Evolutionary conservation across 2,329 filamentous ascomycete species (phyloP), one percentile per base, ranked within the genome.

Genomic region (Zymoseptoria tritici): DNA sequence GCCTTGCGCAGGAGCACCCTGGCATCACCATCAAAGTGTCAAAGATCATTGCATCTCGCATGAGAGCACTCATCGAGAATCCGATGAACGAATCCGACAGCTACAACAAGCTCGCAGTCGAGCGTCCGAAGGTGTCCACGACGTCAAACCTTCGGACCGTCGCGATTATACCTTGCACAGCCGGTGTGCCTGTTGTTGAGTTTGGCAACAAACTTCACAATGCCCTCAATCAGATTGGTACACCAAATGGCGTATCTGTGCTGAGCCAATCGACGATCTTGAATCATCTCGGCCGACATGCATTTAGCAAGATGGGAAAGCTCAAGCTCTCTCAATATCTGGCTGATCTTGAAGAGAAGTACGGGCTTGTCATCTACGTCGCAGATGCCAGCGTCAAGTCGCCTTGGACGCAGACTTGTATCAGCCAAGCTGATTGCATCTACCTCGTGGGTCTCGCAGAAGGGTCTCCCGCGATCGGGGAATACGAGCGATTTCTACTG

Each of bases 11-110:
- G 71, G 94, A 99, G 71, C 94, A 99, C 70, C 94, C 94, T 4
- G 95, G 91, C 51, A 99, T 99, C 70, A 97, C 94, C 0, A 97
- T 99, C 74, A 97, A 97, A 75, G 96, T 99, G 26, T 97, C 94
- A 1, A 99, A 97, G 74, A 94, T 99, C 67, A 97, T 99, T 68
- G 94, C 94, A 0, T 91, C 92, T 42, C 86, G 94, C 2, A 97
- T 99, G 94, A 83, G 93, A 62, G 84, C 90, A 50, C 77, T 97
- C 49, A 85, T 97, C 20, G 91, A 97, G 67, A 88, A 92, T 67
- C 89, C 91, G 1, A 77, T 90, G 16, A 79, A 81, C 4, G 77
- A 78, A n/a, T 78, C 80, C 11, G 76, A 77, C 21, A 63, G 61
- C 26, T 71, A 73, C 54, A 71, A 68, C 57, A 72, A 70, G 55